phyloP scores from a whole-genome alignment of 2,329 filamentous ascomycete genomes.

The Hymenoscyphus repandus region DNA sequence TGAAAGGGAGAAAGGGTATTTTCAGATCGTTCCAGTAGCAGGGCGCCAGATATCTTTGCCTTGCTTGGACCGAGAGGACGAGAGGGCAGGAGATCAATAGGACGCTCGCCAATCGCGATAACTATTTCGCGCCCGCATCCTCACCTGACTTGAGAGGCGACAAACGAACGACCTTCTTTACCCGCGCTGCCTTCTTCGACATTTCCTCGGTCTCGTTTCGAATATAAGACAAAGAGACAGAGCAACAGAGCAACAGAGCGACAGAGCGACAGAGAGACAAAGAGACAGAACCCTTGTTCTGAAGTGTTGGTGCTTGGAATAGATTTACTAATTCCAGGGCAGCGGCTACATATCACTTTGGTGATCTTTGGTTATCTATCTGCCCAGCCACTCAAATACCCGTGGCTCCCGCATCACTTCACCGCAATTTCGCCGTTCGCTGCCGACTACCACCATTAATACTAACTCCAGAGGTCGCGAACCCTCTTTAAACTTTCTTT shows the following conservation, averaged over 20 bases:
- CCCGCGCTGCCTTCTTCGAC: constrained; percentile 5
- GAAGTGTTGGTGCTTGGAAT: neutral
- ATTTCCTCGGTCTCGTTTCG: neutral
- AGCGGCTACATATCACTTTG: constrained; percentile 6
- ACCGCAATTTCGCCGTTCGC: constrained; percentile 5
- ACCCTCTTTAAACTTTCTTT: neutral
- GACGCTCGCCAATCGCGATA: constrained; percentile 20
- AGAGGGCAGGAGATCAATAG: constrained; percentile 1
- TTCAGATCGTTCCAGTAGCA: too few species aligned
- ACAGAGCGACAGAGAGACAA: too few species aligned
- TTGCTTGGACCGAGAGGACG: too few species aligned
- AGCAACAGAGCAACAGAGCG: too few species aligned
- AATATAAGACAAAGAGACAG: too few species aligned
- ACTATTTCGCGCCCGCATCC: constrained; percentile 13
- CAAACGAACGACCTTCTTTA: neutral
- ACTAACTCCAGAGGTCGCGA: constrained; percentile 17
- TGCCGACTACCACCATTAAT: neutral
- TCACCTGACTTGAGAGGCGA: constrained; percentile 1
- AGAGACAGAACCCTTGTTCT: constrained; percentile 7
- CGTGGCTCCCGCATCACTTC: neutral
- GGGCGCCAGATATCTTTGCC: too few species aligned
- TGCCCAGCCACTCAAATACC: constrained; percentile 6
- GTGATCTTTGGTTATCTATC: constrained; percentile 10
- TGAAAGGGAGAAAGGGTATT: too few species aligned
- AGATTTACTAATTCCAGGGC: neutral